Evolutionary conservation across 345 rosid genomes (phyloP), one percentile per base, ranked within the genome.

Genomic region (Brassica carinata): DNA sequence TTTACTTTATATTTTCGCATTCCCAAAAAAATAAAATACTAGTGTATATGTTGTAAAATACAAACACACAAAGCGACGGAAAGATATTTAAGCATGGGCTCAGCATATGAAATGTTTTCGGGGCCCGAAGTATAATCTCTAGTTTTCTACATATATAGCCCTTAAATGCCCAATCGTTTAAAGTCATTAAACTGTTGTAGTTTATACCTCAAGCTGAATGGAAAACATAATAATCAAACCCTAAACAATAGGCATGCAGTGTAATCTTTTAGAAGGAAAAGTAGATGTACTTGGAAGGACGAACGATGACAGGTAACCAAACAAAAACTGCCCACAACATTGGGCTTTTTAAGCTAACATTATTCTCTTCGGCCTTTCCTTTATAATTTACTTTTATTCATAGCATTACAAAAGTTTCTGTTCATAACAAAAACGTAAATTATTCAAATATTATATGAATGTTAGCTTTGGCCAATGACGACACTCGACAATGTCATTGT

Each of bases 401-500:
- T n/a, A 80, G 15, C 70, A 70, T 45, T 62, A 68, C 27, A 55
- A 72, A 14, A 43, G 8, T 30, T 33, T 11, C 0, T 5, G 9
- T 72, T 53, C 15, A 53, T 53, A 53, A 53, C 59, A 53, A 71
- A 19, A 61, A 69, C 31, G n/a, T 51, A 29, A 13, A 45, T 31
- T 23, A 4, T 53, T 71, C 18, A 29, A 23, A 36, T 61, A 40
- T 7, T 69, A 9, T 58, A 45, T 51, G 66, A 34, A 69, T 27
- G 36, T 17, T 80, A 75, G 72, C 83, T 63, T 69, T 75, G 6
- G 72, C 67, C 59, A 70, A 64, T 70, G 76, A 75, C 51, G 76
- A 80, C 67, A 80, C 14, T 45, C 76, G 79, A 69, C 83, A 74
- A 11, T 63, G 79, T 80, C 83, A 69, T 1, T 80, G 79, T 80